Evolutionary conservation across 1,284 basidiomycete species (phyloP).

Genomic region (Heterobasidion occidentale): DNA sequence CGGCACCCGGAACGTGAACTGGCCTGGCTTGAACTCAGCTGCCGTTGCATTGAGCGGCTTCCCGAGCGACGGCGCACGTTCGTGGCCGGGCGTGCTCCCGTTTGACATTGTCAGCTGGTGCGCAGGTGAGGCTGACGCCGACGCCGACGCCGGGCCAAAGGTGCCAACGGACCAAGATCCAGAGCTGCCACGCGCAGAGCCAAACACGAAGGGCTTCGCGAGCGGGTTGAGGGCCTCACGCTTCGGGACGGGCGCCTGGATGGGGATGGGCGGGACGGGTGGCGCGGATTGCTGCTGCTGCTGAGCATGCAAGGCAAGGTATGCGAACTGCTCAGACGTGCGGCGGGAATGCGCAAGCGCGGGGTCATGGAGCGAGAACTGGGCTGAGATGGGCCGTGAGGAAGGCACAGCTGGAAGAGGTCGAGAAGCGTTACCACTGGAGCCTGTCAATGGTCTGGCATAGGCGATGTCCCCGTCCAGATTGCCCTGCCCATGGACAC

Average conservation of each 20-base stretch:
- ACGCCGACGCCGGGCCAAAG: slow-evolving; percentile 17
- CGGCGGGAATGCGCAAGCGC: slow-evolving; percentile 56
- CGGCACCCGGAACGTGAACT: slow-evolving; percentile 69
- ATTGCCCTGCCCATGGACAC: background rate
- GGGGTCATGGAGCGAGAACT: slow-evolving; percentile 53
- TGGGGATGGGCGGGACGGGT: background rate
- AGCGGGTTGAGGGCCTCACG: slow-evolving; percentile 56
- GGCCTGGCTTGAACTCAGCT: slow-evolving; percentile 68
- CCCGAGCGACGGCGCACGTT: slow-evolving; percentile 52
- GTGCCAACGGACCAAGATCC: slow-evolving; percentile 8
- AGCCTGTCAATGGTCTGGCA: slow-evolving; percentile 1
- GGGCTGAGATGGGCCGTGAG: slow-evolving; percentile 54
- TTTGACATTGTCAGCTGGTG: background rate
- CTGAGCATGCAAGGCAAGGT: background rate
- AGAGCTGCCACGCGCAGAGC: slow-evolving; percentile 18
- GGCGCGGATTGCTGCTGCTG: background rate
- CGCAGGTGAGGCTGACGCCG: slow-evolving; percentile 12
- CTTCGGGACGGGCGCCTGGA: slow-evolving; percentile 12
- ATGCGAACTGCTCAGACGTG: slow-evolving; percentile 30
- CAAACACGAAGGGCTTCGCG: slow-evolving; percentile 78
- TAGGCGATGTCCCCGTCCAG: slow-evolving; percentile 3
- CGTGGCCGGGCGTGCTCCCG: slow-evolving; percentile 30
- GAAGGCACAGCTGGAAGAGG: slow-evolving; percentile 40
- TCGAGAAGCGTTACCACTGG: slow-evolving; percentile 2
- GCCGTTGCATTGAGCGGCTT: slow-evolving; percentile 69